Evolutionary conservation across 2,329 filamentous ascomycete genomes (phyloP), one percentile per base, ranked within the genome.

Genomic region (Cercospora berteroae): DNA sequence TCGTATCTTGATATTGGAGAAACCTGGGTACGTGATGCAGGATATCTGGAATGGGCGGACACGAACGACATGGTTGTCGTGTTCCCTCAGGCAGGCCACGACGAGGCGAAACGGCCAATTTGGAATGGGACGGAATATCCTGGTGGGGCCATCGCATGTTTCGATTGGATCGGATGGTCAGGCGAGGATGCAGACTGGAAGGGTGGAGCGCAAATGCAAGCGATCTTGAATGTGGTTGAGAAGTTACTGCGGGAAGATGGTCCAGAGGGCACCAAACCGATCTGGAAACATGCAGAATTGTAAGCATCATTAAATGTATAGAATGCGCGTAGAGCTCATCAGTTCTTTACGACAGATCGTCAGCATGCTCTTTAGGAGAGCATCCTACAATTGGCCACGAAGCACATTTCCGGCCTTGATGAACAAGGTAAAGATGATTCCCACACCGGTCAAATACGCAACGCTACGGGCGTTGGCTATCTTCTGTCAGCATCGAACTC

Each of bases 401-500:
- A 72, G 61, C 52, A 68, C 68, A 58, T 75, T 75, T 10, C 75
- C 75, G 29, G 71, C 72, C 72, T 73, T 71, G 44, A 77, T 71
- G 60, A 74, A 76, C 57, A 77, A 62, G 27, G 73, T 69, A 48
- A 70, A 72, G 25, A 72, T 68, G 8, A 73, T 64, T 4, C 71
- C 70, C 36, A 75, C 60, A 0, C 75, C 74, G 2, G 56, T 52
- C 16, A 77, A 64, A 52, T 71, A 70, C 13, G 67, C 62, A 18
- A 66, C 64, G 42, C 55, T 60, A 16, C 64, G 64, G 5, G 64
- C 67, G 42, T 50, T 66, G 7, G 69, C 69, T 68, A 25, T n/a
- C 13, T 10, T 9, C 10, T 10, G 55, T 58, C 55, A 58, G 55
- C n/a, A n/a, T n/a, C n/a, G n/a, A n/a, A n/a, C n/a, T n/a, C n/a